Conservation (phyloP, 805 yeast genomes). For the Candida awuae region DNA sequence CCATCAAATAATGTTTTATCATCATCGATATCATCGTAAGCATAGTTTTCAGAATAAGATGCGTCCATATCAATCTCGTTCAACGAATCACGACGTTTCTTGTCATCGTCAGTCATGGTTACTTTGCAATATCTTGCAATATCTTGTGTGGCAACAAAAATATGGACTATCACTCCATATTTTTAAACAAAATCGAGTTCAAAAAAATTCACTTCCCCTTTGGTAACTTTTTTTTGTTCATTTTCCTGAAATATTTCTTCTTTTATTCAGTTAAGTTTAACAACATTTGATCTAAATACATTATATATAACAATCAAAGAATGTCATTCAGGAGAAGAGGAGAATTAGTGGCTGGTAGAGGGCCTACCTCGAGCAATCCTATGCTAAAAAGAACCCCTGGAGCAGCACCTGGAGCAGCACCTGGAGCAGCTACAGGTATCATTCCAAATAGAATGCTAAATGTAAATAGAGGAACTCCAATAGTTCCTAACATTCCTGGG, state of each 20-base stretch:
- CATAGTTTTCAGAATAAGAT: slow-evolving; percentile 6
- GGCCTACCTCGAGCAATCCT: slow-evolving; percentile 2
- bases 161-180: no score
- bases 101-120: background rate
- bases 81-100: no score
- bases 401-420: slow-evolving; percentile 1
- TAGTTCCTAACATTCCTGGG: no score
- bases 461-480: background rate
- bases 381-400: slow-evolving; percentile 9
- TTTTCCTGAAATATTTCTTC: background rate
- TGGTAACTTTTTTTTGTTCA: no score
- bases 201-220: no score
- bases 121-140: no score
- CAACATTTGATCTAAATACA: background rate
- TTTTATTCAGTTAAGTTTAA: no score
- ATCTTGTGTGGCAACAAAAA: no score
- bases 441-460: background rate
- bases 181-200: no score
- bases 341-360: slow-evolving; percentile 32
- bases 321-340: slow-evolving; percentile 59
- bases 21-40: background rate
- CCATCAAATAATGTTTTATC: background rate
- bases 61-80: slow-evolving; percentile 1
- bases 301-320: background rate
- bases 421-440: background rate